Base-by-base conservation (phyloP, 2,329 filamentous ascomycete genomes). In the Fusarium caatingaense region DNA sequence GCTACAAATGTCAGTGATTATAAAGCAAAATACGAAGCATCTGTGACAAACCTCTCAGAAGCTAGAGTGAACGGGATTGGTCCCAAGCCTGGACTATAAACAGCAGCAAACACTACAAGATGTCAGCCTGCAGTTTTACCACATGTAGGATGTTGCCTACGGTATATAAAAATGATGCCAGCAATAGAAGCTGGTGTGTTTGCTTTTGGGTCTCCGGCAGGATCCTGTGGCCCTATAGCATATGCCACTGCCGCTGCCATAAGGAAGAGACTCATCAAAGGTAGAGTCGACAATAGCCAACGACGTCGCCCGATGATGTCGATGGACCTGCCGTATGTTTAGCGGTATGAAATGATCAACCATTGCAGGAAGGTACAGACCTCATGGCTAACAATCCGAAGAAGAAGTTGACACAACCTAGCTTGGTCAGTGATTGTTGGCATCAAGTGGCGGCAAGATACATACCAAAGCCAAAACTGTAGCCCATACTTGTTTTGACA, bases 51-150 rank as follows among this genome's bases (percentile, higher is more conserved):
- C 66, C 65, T 69, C 68, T 86, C 85, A 6, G 83, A 83, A 15
- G 84, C 84, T 20, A 86, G 77, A 3, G 83, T 86, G 49, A 85
- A 86, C 1, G 84, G 82, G 13, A 85, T 85, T 0, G 84, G 84
- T 1, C 66, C 84, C 64, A 79, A 47, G 12, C 74, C 75, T 9
- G 83, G 83, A 2, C 81, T 82, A 66, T 84, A 84, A 2, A 77
- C 78, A 1, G 81, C 79, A 2, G 81, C 77, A 54, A 84, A 83
- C 6, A 83, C 76, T 78, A 8, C 4, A 12, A 18, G 5, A 8
- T 1, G 10, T 75, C 21, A 74, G 58, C 32, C 12, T 15, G 12
- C 11, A 9, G 10, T 2, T 6, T 8, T 9, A 2, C 8, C 8
- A n/a, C 10, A 0, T 1, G 12, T 6, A 3, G 8, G 2, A n/a